Conservation (phyloP, 2,329 filamentous ascomycete genomes). For the Diaporthe caulivora region DNA sequence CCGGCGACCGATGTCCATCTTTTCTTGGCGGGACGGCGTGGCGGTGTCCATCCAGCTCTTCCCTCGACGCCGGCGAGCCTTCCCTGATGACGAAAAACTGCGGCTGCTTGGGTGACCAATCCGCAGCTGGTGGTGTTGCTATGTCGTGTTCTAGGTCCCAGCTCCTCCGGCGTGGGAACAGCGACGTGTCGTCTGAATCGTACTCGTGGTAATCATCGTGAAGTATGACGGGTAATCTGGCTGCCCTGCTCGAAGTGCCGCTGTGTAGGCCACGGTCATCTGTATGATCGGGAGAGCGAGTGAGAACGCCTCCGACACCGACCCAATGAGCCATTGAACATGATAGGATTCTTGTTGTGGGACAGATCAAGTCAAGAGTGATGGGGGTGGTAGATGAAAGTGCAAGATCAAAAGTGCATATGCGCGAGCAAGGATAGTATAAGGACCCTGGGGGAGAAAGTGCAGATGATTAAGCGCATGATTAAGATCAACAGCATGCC, state of each 20-base stretch:
- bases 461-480: slow-evolving; percentile 34
- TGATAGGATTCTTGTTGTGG: slow-evolving; percentile 43
- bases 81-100: slow-evolving; percentile 51
- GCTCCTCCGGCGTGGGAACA: slow-evolving; percentile 17
- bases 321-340: slow-evolving; percentile 53
- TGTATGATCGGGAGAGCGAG: slow-evolving; percentile 29
- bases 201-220: slow-evolving; percentile 33
- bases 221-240: slow-evolving; percentile 23
- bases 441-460: background rate
- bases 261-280: slow-evolving; percentile 21
- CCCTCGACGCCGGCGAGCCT: slow-evolving; percentile 34
- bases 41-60: slow-evolving; percentile 40
- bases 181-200: slow-evolving; percentile 31
- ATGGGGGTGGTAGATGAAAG: background rate
- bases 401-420: slow-evolving; percentile 31
- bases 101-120: slow-evolving; percentile 36
- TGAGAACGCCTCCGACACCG: slow-evolving; percentile 48
- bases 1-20: slow-evolving; percentile 24
- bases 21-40: slow-evolving; percentile 33
- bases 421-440: slow-evolving; percentile 30
- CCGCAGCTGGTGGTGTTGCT: slow-evolving; percentile 33
- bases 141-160: slow-evolving; percentile 33
- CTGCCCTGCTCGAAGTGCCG: background rate
- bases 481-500: slow-evolving; percentile 34
- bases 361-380: background rate